Evolutionary conservation across 2,329 filamentous ascomycete genomes (phyloP), one percentile per base, ranked within the genome.

Genomic region (Paracamarosporium sp.): DNA sequence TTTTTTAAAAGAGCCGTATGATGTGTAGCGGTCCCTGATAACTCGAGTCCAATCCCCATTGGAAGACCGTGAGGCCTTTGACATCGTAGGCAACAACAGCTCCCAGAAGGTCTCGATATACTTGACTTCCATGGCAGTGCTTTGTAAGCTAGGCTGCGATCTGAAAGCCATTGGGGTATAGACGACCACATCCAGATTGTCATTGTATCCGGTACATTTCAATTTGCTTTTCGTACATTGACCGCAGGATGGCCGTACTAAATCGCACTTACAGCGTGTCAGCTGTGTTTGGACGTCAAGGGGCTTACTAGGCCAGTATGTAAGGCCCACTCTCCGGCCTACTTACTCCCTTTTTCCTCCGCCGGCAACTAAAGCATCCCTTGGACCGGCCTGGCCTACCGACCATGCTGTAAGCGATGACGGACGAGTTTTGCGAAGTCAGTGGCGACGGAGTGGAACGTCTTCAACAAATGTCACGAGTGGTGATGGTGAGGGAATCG

Each of bases 301-400:
- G n/a, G n/a, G 15, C 1, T 53, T 5, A 13, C 7, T 24, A 22
- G 35, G 8, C 38, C 28, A 4, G 9, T 17, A 22, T 12, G 7
- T 17, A 25, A 12, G 4, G 11, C 8, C 8, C 31, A n/a, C 2
- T 38, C 11, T 27, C 28, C 12, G 41, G 12, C 15, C 12, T 54
- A 71, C 80, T 62, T 76, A 86, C 86, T 70, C 86, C 86, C 59
- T 88, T 86, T 71, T 86, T 81, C 50, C 86, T 66, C 28, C 60
- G 66, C 25, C 71, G 53, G 46, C 72, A 75, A 1, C 68, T 73
- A 13, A 66, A 58, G 52, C 72, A 75, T 3, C 69, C 72, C 50
- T 75, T 74, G 7, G 72, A 75, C 38, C 72, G 61, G 11, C 72
- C 72, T 2, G 43, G 43, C 43, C 43, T 46, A 8, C 43, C 25